These are phyloP conservation scores for Ophiostoma perfectum DNA, from an alignment of 2,329 filamentous ascomycete species.

Conservation along the genomic window DNA sequence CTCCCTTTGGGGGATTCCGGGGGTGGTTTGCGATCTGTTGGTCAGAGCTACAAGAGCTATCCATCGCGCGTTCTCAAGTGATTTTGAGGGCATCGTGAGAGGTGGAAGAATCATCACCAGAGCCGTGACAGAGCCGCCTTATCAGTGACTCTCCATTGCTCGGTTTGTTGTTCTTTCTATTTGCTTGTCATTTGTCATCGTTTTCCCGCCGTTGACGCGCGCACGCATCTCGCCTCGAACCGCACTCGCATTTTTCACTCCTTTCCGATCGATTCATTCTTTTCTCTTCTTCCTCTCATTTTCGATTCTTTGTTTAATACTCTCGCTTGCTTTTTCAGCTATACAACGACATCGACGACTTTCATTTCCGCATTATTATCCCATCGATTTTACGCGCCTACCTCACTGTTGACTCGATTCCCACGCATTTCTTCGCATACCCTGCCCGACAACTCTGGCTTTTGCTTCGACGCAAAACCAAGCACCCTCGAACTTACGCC, in stretches of 20 bases:
- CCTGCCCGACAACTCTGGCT: too few species aligned
- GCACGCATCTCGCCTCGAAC: neutral
- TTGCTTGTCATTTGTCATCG: neutral
- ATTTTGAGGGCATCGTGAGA: conserved; percentile 1
- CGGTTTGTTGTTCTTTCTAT: neutral
- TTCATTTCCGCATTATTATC: neutral
- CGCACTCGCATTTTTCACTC: neutral
- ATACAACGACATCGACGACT: conserved; percentile 10
- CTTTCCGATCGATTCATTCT: neutral
- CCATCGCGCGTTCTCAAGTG: neutral
- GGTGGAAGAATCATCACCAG: neutral
- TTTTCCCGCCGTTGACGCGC: neutral
- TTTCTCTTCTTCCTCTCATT: conserved; percentile 8
- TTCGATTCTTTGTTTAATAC: conserved; percentile 12
- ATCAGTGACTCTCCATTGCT: neutral
- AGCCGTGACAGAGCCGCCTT: neutral
- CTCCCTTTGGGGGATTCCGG: conserved; percentile 37
- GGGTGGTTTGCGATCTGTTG: conserved; percentile 24
- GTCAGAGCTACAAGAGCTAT: neutral
- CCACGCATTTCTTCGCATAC: neutral
- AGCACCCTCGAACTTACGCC: too few species aligned
- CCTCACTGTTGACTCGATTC: neutral
- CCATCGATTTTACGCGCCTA: conserved; percentile 11
- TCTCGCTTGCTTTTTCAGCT: conserved; percentile 11
- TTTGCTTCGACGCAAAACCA: too few species aligned